Conservation (phyloP, 805 yeast species). For the Monosporozyma yasuniensis region DNA sequence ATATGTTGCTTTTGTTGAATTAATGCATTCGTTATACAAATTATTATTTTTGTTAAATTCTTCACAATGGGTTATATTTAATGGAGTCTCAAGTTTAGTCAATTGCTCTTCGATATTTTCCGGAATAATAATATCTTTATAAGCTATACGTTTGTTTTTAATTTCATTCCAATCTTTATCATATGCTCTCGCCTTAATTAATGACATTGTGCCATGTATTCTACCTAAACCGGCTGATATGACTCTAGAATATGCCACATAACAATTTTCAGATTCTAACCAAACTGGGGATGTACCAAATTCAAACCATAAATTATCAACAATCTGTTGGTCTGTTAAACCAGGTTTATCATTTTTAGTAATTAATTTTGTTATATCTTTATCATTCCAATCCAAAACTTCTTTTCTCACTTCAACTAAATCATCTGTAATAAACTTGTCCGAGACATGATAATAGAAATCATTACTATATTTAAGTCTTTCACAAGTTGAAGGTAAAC, state of each 20-base stretch:
- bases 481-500: background rate
- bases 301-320: constrained; percentile 26
- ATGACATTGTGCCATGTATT: constrained; percentile 32
- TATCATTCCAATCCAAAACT: background rate
- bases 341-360: background rate
- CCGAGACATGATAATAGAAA: background rate
- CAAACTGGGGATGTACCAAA: constrained; percentile 15
- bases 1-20: constrained; percentile 9
- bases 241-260: constrained; percentile 38
- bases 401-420: background rate
- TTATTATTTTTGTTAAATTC: constrained; percentile 12
- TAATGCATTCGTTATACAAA: constrained; percentile 17
- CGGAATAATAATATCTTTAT: constrained; percentile 3
- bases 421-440: background rate
- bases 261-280: constrained; percentile 42
- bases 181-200: constrained; percentile 28
- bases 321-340: background rate
- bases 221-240: constrained; percentile 22
- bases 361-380: background rate
- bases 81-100: constrained; percentile 15
- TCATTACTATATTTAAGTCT: background rate
- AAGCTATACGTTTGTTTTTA: constrained; percentile 2
- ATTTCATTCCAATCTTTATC: constrained; percentile 9
- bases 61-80: constrained; percentile 22
- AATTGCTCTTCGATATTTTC: constrained; percentile 24